A percentile compares a stretch with the other conserved stretches of the same genome.
phyloP scores from a whole-genome alignment of 441 rosid genomes.

The Adansonia gregorii region DNA sequence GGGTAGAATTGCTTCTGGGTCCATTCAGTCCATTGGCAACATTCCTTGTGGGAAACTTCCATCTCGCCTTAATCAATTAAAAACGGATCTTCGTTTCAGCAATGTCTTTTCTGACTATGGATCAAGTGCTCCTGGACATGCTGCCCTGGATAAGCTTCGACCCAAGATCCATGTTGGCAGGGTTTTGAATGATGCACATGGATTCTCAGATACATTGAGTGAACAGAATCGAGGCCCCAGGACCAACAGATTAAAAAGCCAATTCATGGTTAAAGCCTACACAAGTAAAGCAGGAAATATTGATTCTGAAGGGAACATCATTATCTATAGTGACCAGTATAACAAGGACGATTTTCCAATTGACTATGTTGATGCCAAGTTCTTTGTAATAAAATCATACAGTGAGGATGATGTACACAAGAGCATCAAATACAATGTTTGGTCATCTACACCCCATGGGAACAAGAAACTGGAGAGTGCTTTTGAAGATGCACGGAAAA shows the following conservation, averaged over 20 bases:
- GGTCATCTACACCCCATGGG: slow-evolving; percentile 95
- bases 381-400: slow-evolving; percentile 88
- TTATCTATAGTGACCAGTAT: slow-evolving; percentile 62
- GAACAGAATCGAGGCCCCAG: slow-evolving; percentile 75
- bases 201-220: slow-evolving; percentile 43
- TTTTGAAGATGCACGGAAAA: slow-evolving; percentile 74
- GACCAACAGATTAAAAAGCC: slow-evolving; percentile 55
- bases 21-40: slow-evolving; percentile 44
- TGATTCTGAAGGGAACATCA: slow-evolving; percentile 63
- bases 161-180: slow-evolving; percentile 51
- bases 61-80: slow-evolving; percentile 48
- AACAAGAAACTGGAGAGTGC: slow-evolving; percentile 87
- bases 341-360: slow-evolving; percentile 71
- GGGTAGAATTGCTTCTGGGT: slow-evolving; percentile 62
- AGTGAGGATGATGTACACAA: slow-evolving; percentile 98
- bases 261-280: slow-evolving; percentile 62
- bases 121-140: slow-evolving; percentile 45
- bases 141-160: slow-evolving; percentile 46
- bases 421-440: slow-evolving; percentile 86
- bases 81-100: slow-evolving; percentile 39
- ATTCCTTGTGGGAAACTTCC: slow-evolving; percentile 52
- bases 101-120: slow-evolving; percentile 51
- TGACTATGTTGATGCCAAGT: slow-evolving; percentile 64
- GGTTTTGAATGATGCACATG: slow-evolving; percentile 40
- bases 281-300: slow-evolving; percentile 60